Base-by-base conservation (phyloP, 345 rosid genomes). In the Geranium rotundifolium region DNA sequence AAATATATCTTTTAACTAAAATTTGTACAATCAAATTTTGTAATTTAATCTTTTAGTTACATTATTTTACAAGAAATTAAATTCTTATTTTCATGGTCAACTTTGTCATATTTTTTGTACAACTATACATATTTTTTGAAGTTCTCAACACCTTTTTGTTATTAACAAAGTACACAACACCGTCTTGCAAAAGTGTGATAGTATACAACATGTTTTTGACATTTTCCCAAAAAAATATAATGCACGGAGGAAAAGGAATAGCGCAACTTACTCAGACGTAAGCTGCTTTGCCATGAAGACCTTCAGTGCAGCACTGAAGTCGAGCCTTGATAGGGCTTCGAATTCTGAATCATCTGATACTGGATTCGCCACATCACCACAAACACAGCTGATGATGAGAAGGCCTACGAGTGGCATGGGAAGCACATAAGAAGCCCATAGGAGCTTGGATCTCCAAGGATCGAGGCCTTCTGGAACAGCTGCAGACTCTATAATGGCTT, bases 351-450 rank as follows among this genome's bases (percentile, higher is more conserved):
- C 79, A 60, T 87, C 90, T 58, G 83, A 74, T 50, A 84, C 75
- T 71, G 71, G 88, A 66, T 74, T 66, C 59, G 72, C 97, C 29
- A 71, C 79, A 61, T 89, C 85, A 2, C 86, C 77, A 67, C 91
- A 87, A 59, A 86, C 85, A 58, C 86, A 67, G 17, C 85, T 87
- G 19, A 93, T 93, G 67, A 89, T 82, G 72, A 86, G 77, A 72
- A 93, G 84, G 63, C 99, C 99, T 1, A 93, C 82, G 56, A 93
- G 99, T 61, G 99, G 99, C 99, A 89, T 93, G 4, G 99, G 95
- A 31, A 93, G 85, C 18, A 83, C 96, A 55, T 96, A 81, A 27
- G 99, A 89, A 50, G 91, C 90, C 99, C 97, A 93, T 7, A 87
- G 79, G 75, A 93, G 97, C 73, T 86, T 89, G 15, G 96, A 93